Conservation (phyloP, 2,329 filamentous ascomycete genomes). For the Alternaria arborescens region DNA sequence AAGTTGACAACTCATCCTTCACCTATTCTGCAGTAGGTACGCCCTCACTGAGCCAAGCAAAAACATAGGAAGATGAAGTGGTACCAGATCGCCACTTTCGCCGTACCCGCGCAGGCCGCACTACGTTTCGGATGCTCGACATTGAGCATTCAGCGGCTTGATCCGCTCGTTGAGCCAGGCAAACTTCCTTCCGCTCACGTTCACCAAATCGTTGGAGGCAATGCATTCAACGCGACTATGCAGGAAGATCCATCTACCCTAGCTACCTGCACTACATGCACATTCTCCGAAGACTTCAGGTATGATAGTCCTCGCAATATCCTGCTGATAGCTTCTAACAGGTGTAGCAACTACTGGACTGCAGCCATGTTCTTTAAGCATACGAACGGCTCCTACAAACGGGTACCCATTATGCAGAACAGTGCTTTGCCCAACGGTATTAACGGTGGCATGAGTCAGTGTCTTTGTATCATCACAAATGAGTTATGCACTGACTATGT, state of each 20-base stretch:
- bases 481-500: not conserved
- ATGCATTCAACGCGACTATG: constrained; percentile 34
- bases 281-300: constrained; percentile 31
- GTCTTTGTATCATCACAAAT: not conserved
- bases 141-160: constrained; percentile 35
- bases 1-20: constrained; percentile 5
- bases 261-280: constrained; percentile 28
- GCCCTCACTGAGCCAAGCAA: not conserved
- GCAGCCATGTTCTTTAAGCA: constrained; percentile 43
- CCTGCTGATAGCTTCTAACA: not conserved
- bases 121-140: constrained; percentile 39
- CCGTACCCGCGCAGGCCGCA: constrained; percentile 29
- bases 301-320: not conserved
- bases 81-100: constrained; percentile 22
- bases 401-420: constrained; percentile 33
- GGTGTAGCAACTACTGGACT: constrained; percentile 40
- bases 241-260: constrained; percentile 16
- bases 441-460: constrained; percentile 42
- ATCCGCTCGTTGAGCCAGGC: constrained; percentile 37
- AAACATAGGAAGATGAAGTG: constrained; percentile 29
- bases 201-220: constrained; percentile 34
- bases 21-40: not conserved
- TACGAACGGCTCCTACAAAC: constrained; percentile 40
- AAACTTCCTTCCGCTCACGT: constrained; percentile 30
- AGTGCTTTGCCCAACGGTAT: constrained; percentile 23